These are phyloP conservation scores for Termitomyces sp. DNA, from an alignment of 768 basidiomycete species.

Conservation along the genomic window DNA sequence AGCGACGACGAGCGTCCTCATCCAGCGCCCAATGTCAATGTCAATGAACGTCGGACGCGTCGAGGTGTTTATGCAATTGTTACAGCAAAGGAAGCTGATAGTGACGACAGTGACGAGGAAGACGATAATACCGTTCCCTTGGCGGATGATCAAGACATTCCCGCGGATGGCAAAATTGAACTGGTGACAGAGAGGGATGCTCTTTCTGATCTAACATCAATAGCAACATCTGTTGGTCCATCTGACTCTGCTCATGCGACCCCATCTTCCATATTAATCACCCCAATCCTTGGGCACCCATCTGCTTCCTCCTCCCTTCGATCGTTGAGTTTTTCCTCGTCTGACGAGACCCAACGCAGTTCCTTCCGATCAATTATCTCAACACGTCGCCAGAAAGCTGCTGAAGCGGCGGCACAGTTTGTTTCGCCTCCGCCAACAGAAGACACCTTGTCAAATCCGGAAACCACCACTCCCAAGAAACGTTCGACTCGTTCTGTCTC, in stretches of 20 bases:
- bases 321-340: slow-evolving; percentile 35
- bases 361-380: slow-evolving; percentile 55
- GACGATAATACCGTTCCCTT: slow-evolving; percentile 41
- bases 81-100: slow-evolving; percentile 51
- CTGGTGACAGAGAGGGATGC: slow-evolving; percentile 43
- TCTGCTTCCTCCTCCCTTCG: slow-evolving; percentile 29
- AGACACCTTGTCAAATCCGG: slow-evolving; percentile 31
- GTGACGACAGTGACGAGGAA: slow-evolving; percentile 58
- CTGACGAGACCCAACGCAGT: slow-evolving; percentile 25
- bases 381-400: slow-evolving; percentile 51
- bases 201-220: slow-evolving; percentile 39
- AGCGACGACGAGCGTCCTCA: slow-evolving; percentile 34
- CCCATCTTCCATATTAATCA: slow-evolving; percentile 23
- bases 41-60: slow-evolving; percentile 77
- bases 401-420: slow-evolving; percentile 26
- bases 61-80: slow-evolving; percentile 77
- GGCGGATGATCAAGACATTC: slow-evolving; percentile 40
- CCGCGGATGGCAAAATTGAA: slow-evolving; percentile 50
- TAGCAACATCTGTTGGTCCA: slow-evolving; percentile 32
- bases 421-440: slow-evolving; percentile 45
- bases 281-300: slow-evolving; percentile 26
- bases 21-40: slow-evolving; percentile 39
- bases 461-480: slow-evolving; percentile 23
- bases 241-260: slow-evolving; percentile 26
- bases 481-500: slow-evolving; percentile 30